Base-by-base conservation (phyloP, 139 green algal species). In the Parachlorella kessleri region DNA sequence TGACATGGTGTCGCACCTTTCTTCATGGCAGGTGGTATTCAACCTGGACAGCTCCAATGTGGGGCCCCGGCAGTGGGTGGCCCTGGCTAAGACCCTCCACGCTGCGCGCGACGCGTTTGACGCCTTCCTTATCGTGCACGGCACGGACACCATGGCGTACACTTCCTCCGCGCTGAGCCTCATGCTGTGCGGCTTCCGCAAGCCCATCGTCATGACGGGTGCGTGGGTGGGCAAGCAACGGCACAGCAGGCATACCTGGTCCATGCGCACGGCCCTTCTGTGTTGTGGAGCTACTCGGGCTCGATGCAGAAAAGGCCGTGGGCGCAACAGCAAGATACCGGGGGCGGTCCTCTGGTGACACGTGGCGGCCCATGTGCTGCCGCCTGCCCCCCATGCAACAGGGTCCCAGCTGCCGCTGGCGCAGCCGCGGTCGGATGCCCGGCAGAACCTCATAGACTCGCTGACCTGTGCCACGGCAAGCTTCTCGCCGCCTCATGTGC, bases 81-180 rank as follows among this genome's bases (percentile, higher is more conserved):
- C 83, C 70, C 86, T 96, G 4, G 87, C 90, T 2, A 32, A 28
- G n/a, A 59, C 91, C 6, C 83, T 97, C 37, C 78, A 97, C 78
- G 14, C 69, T 4, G 85, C 80, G 65, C 84, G 88, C 37, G 36
- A 78, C 0, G 23, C 83, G 0, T 96, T 94, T 71, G 93, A 97
- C 72, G 91, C 90, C 0, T 97, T 96, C 54, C 35, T 97, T 28
- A 82, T 96, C 8, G 81, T 88, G 1, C 81, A 88, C 41, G 86
- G 93, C 75, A 97, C 93, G 0, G 95, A 98, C 85, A 98, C 95
- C 0, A 90, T 98, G 86, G 88, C 92, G 2, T 98, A 93, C 90
- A 98, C 94, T 0, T 94, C 95, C 5, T 79, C 77, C n/a, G 95
- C 95, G 3, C 86, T 98, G 30, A 92, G 80, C 14, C 84, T 98